Base-by-base conservation (phyloP, 2,329 filamentous ascomycete species). In the Phialophora chinensis region DNA sequence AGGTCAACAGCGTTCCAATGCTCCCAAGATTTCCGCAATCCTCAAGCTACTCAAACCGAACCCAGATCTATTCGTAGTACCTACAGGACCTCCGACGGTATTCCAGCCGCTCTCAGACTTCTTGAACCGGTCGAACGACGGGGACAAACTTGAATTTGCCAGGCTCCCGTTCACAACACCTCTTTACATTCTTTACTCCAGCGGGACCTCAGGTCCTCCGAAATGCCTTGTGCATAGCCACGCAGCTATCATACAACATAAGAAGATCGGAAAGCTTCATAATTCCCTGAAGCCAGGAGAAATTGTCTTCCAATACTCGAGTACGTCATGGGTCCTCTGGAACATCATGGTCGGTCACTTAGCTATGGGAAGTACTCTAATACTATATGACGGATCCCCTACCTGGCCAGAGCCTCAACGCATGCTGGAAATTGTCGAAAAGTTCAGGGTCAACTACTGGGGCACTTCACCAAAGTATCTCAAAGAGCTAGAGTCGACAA, bases 321-420 rank as follows among this genome's bases (percentile, higher is more conserved):
- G 75, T 53, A 82, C 79, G 1, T 80, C 79, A 4, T 83, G 81
- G 81, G 77, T 81, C 0, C 74, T 82, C 33, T 81, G 78, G 73
- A 79, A 80, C 67, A 76, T 80, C 53, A 78, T 84, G 44, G 80
- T 91, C 0, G 81, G 83, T 11, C 80, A 82, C 4, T 80, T 93
- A 3, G 72, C 89, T 1, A 79, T 82, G 44, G 90, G 91, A 4
- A 81, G 83, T 0, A 83, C 86, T 4, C 80, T 85, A 0, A 77
- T 95, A 0, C 80, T 94, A 12, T 96, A 95, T 75, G 92, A 96
- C 74, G 92, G 92, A 2, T 92, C 88, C 6, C 92, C 92, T 0
- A 92, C 95, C 77, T 79, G 87, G 53, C 92, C 91, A 0, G 86
- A 66, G 79, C 92, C 14, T 78, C 88, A 23, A 84, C 81, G 42